These are phyloP conservation scores for Zalaria sp. DNA, from an alignment of 2,329 filamentous ascomycete genomes.

Conservation along the genomic window DNA sequence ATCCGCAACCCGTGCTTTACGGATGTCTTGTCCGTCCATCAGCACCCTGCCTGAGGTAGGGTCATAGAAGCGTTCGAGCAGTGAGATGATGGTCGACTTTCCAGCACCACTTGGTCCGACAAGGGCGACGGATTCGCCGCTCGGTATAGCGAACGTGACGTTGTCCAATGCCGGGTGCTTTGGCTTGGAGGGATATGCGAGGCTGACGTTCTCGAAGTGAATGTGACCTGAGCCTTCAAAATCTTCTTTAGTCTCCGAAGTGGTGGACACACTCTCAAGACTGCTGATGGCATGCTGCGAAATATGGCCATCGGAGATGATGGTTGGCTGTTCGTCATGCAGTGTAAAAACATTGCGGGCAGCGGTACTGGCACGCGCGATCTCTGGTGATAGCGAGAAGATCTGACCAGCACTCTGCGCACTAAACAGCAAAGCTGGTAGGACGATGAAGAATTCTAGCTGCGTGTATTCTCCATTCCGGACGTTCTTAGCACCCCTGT, in stretches of 20 bases:
- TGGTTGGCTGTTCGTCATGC: slow-evolving; percentile 25
- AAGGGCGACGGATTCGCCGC: slow-evolving; percentile 38
- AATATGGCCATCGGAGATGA: slow-evolving; percentile 13
- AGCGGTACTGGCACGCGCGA: slow-evolving; percentile 28
- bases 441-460: slow-evolving; percentile 30
- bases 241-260: background rate
- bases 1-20: slow-evolving; percentile 18
- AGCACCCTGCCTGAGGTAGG: slow-evolving; percentile 22
- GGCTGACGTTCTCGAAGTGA: slow-evolving; percentile 22
- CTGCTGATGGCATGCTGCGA: slow-evolving; percentile 1
- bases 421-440: slow-evolving; percentile 31
- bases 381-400: slow-evolving; percentile 31
- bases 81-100: slow-evolving; percentile 29
- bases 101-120: slow-evolving; percentile 32
- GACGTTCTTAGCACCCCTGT: slow-evolving; percentile 25
- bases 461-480: slow-evolving; percentile 26
- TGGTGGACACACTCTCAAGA: background rate
- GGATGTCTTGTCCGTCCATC: slow-evolving; percentile 28
- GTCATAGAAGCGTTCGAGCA: slow-evolving; percentile 33
- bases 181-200: slow-evolving; percentile 23
- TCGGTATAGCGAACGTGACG: slow-evolving; percentile 32
- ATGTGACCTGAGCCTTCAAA: slow-evolving; percentile 8
- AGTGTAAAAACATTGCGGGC: slow-evolving; percentile 29
- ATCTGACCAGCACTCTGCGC: slow-evolving; percentile 32
- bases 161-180: slow-evolving; percentile 28